Conservation (phyloP, 225 moss, liverwort and hornwort species). For the Asterella californica region DNA sequence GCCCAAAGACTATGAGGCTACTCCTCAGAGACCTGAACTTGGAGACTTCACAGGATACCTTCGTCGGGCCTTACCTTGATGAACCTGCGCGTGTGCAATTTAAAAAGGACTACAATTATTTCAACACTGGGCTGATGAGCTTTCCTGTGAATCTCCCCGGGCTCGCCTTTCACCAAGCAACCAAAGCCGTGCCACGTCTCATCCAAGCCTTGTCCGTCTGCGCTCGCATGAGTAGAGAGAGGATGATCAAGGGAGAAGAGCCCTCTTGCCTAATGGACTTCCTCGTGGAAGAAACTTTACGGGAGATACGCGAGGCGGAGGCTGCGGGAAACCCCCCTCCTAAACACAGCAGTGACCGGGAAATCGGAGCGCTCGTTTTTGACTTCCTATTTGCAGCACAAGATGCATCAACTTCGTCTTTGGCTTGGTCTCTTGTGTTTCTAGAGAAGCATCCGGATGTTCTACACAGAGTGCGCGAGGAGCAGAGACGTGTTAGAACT, state of each 20-base stretch:
- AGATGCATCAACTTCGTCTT: conserved; percentile 87
- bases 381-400: conserved; percentile 94
- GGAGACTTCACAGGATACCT: conserved; percentile 82
- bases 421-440: conserved; percentile 70
- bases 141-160: conserved; percentile 74
- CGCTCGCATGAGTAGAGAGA: conserved; percentile 57
- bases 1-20: conserved; percentile 49
- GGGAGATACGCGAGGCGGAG: conserved; percentile 60
- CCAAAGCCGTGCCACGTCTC: conserved; percentile 59
- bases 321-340: conserved; percentile 56
- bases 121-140: conserved; percentile 74
- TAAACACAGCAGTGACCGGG: conserved; percentile 61
- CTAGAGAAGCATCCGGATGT: conserved; percentile 62
- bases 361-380: conserved; percentile 71
- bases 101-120: conserved; percentile 55
- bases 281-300: conserved; percentile 79
- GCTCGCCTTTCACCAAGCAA: conserved; percentile 66
- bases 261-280: conserved; percentile 78
- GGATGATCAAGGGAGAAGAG: conserved; percentile 64
- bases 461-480: conserved; percentile 52
- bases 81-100: conserved; percentile 43
- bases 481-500: conserved; percentile 40
- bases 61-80: conserved; percentile 80
- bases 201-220: conserved; percentile 45
- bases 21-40: conserved; percentile 80